Conservation (phyloP, 371 early-diverging fungal species). For the Saksenaea vasiformis region DNA sequence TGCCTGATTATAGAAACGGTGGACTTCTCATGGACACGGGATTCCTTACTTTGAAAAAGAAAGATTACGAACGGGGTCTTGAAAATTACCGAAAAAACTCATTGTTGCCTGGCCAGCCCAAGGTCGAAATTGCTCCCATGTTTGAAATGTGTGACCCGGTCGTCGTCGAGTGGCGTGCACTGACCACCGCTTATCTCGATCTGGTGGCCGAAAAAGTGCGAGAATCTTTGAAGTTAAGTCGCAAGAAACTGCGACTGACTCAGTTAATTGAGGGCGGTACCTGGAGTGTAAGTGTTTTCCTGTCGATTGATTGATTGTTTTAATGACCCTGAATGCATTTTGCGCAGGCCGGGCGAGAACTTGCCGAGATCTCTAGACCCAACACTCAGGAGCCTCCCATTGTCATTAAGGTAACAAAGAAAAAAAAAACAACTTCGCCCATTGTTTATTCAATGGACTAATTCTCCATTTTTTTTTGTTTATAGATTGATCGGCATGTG, state of each 20-base stretch:
- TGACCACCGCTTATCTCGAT: constrained; percentile 87
- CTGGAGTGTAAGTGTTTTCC: constrained; percentile 63
- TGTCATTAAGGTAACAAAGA: constrained; percentile 63
- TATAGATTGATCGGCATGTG: constrained; percentile 13
- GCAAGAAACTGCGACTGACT: constrained; percentile 69
- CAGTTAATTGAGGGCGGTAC: constrained; percentile 91
- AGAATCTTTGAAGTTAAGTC: constrained; percentile 57
- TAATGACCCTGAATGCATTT: constrained; percentile 16
- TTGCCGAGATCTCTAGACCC: constrained; percentile 79
- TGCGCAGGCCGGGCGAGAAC: constrained; percentile 77
- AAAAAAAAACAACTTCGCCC: no score
- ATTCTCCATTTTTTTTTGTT: no score
- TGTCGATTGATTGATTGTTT: not conserved
- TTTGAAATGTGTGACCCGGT: constrained; percentile 84
- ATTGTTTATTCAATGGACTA: not conserved
- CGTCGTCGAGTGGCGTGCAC: constrained; percentile 91
- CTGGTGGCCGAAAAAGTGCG: constrained; percentile 71
- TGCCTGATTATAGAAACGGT: constrained; percentile 93
- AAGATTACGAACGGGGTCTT: constrained; percentile 48
- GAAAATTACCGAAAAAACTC: constrained; percentile 48
- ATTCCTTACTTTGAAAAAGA: constrained; percentile 40
- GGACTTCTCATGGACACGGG: constrained; percentile 53
- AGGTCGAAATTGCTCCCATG: constrained; percentile 60
- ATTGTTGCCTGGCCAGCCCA: constrained; percentile 44
- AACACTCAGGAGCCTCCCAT: constrained; percentile 88